phyloP scores from a whole-genome alignment of 495 filamentous ascomycete genomes.

The Copromyces sp. region DNA sequence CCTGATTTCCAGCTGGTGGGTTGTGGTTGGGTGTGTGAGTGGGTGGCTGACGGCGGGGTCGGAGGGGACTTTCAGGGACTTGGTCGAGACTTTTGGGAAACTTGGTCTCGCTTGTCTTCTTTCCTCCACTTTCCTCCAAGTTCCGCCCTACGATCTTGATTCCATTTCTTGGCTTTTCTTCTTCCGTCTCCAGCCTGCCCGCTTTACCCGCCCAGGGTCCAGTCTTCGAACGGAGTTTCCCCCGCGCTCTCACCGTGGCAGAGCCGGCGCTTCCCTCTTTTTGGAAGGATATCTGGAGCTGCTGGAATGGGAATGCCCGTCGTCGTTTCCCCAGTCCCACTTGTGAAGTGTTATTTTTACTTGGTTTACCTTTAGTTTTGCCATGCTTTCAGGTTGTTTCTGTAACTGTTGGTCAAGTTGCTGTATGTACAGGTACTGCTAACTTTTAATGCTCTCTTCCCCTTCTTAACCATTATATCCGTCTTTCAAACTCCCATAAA shows the following conservation, averaged over 20 bases:
- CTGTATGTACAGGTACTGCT: not conserved
- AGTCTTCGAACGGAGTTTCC: not conserved
- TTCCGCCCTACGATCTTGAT: not conserved
- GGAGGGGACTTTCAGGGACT: not conserved
- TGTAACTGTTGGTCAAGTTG: too few relatives aligned
- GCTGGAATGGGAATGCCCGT: not conserved
- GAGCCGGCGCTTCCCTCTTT: not conserved
- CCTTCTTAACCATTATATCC: too few relatives aligned
- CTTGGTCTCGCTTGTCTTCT: not conserved
- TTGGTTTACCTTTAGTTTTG: not conserved
- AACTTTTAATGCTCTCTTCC: too few relatives aligned
- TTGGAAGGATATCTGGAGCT: not conserved
- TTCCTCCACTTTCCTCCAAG: not conserved
- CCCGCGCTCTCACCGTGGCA: not conserved
- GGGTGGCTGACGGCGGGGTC: not conserved
- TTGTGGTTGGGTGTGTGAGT: not conserved
- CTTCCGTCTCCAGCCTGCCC: too few relatives aligned
- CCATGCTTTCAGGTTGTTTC: too few relatives aligned
- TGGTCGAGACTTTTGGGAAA: not conserved
- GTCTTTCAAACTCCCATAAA: not conserved
- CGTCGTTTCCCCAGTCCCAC: not conserved
- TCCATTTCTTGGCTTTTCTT: not conserved
- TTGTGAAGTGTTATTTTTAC: not conserved
- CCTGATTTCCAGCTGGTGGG: not conserved
- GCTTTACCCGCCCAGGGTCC: not conserved